These are phyloP conservation scores for Saccharomyces hybrid DNA, from an alignment of 1,139 yeast species.

Conservation along the genomic window DNA sequence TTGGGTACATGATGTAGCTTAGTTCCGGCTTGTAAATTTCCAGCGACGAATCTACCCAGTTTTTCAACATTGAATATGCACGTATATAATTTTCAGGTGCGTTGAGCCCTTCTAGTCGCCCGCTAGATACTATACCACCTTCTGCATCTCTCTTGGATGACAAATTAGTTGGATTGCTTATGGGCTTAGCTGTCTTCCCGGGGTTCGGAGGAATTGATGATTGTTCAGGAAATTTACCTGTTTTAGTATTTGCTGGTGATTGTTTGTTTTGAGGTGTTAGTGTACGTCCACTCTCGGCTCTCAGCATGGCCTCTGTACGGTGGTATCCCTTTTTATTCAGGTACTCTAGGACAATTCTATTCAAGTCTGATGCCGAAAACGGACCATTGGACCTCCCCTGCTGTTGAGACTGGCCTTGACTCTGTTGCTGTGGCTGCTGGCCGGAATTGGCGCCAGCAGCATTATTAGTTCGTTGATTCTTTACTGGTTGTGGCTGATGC, in stretches of 20 bases:
- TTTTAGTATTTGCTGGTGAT: constrained; percentile 33
- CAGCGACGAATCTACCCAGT: constrained; percentile 87
- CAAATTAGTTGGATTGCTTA: constrained; percentile 35
- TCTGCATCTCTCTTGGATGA: constrained; percentile 35
- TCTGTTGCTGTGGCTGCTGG: constrained; percentile 4
- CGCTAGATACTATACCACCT: constrained; percentile 33
- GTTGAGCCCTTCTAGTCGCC: constrained; percentile 25
- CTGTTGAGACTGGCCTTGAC: background rate
- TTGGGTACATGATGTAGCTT: constrained; percentile 75
- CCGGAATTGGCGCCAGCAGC: background rate
- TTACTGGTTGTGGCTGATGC: background rate
- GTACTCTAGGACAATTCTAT: constrained; percentile 85
- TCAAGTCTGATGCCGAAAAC: constrained; percentile 70
- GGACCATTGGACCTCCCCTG: constrained; percentile 16
- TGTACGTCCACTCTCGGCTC: constrained; percentile 77
- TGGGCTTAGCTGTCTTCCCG: constrained; percentile 29
- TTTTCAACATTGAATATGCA: constrained; percentile 71
- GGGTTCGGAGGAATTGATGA: constrained; percentile 33
- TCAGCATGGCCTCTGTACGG: constrained; percentile 85
- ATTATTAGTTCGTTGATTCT: background rate
- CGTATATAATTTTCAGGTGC: constrained; percentile 68
- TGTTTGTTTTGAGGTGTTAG: constrained; percentile 45
- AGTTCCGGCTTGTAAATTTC: constrained; percentile 90
- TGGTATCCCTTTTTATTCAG: constrained; percentile 90
- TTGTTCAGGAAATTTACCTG: constrained; percentile 27